Evolutionary conservation across 148 eudicot species (phyloP).

Genomic region (Rhododendron griersonianum): DNA sequence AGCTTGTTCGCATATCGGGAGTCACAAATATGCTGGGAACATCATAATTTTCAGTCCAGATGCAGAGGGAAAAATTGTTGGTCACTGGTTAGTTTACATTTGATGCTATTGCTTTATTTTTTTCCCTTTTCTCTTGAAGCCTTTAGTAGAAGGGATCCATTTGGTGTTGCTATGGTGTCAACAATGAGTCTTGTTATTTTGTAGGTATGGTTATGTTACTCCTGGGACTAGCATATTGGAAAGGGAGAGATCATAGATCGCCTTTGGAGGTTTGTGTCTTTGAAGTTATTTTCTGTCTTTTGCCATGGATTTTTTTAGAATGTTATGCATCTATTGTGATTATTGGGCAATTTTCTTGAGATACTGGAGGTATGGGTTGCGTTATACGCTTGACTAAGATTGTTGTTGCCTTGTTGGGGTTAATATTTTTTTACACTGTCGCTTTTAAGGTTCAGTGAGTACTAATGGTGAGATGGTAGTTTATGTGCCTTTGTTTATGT

Average conservation of each 20-base stretch:
- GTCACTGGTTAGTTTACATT: conserved; percentile 63
- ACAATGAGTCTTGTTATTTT: conserved; percentile 10
- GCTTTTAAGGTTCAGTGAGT: neutral
- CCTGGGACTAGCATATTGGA: conserved; percentile 71
- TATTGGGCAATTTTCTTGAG: neutral
- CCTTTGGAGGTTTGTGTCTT: conserved; percentile 76
- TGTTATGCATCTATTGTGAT: neutral
- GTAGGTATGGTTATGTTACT: conserved; percentile 94
- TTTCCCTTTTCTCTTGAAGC: neutral
- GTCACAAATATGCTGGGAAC: conserved; percentile 97
- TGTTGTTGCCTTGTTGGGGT: neutral
- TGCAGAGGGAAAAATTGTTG: conserved; percentile 66
- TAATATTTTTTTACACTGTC: neutral
- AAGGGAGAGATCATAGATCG: conserved; percentile 75
- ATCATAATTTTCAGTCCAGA: conserved; percentile 71
- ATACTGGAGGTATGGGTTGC: neutral
- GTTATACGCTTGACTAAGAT: neutral
- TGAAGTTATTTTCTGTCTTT: neutral
- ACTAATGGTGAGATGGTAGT: neutral
- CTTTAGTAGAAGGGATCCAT: neutral
- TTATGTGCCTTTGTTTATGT: too few relatives aligned
- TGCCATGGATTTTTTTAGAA: neutral
- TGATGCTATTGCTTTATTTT: neutral
- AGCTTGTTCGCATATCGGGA: conserved; percentile 91
- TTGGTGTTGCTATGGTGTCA: neutral